phyloP scores from a whole-genome alignment of 2,329 filamentous ascomycete species.

The Phyllosticta citriasiana region DNA sequence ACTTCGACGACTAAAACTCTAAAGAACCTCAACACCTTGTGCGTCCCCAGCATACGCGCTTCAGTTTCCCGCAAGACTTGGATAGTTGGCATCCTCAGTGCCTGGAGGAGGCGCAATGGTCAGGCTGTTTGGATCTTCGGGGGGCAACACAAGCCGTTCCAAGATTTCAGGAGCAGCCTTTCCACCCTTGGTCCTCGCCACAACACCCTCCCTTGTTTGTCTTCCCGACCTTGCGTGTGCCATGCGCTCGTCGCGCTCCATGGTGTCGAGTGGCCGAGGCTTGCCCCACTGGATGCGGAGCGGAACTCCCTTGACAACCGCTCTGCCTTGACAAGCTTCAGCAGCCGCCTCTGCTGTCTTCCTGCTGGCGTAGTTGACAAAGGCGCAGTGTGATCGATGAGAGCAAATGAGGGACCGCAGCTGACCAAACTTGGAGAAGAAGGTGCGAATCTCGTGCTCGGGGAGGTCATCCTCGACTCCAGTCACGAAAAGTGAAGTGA shows the following conservation, averaged over 20 bases:
- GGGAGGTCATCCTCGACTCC: slow-evolving; percentile 94
- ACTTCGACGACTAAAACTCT: slow-evolving; percentile 13
- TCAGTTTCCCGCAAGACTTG: slow-evolving; percentile 74
- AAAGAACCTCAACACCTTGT: not conserved
- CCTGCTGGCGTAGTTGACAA: slow-evolving; percentile 84
- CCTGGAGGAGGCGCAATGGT: slow-evolving; percentile 71
- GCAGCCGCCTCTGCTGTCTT: slow-evolving; percentile 80
- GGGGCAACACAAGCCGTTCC: slow-evolving; percentile 29
- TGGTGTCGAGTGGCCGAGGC: slow-evolving; percentile 81
- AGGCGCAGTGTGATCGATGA: slow-evolving; percentile 94
- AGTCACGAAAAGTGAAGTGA: slow-evolving; percentile 90
- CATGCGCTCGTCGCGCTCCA: slow-evolving; percentile 77
- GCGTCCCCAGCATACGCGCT: not conserved
- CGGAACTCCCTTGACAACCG: slow-evolving; percentile 83
- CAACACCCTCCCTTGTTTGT: slow-evolving; percentile 18
- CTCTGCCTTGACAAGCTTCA: slow-evolving; percentile 72
- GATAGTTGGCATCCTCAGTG: slow-evolving; percentile 70
- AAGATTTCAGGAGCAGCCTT: slow-evolving; percentile 16
- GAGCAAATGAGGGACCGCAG: slow-evolving; percentile 91
- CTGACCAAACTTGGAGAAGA: slow-evolving; percentile 81
- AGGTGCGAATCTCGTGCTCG: slow-evolving; percentile 80
- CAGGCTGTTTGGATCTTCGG: slow-evolving; percentile 33
- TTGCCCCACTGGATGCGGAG: slow-evolving; percentile 85
- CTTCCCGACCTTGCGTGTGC: slow-evolving; percentile 73
- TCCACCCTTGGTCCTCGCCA: slow-evolving; percentile 13